Evolutionary conservation across 2,329 filamentous ascomycete species (phyloP), one percentile per base, ranked within the genome.

Genomic region (Penicillium italicum): DNA sequence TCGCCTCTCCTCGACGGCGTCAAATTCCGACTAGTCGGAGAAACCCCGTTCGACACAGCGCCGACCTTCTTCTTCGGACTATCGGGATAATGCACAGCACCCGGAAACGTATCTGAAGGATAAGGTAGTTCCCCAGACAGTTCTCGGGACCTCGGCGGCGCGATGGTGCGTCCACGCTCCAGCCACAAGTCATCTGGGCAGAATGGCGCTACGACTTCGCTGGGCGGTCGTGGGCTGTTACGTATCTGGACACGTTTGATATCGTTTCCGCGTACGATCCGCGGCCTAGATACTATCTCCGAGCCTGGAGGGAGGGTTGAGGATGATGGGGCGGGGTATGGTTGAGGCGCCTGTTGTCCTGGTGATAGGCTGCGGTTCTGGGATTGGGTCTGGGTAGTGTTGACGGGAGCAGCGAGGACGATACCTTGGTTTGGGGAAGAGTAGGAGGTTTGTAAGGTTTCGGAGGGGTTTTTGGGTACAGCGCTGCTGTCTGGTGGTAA

Each of bases 201-300:
- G 50, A 68, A 72, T 7, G 68, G 65, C 7, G 55, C 60, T 8
- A 59, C 58, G 14, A 64, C 52, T 20, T 61, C 63, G n/a, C 61
- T 62, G 11, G 67, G 61, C 34, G 64, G 63, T 3, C 62, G 66
- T 18, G 65, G 67, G 24, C 68, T 67, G 31, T 61, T 64, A n/a
- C 65, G 65, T 20, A 71, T 66, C 28, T 72, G 59, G 1, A 72
- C 65, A 12, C 67, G 60, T 48, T 66, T 71, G 31, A 72, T 72
- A 47, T 72, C 69, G 28, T 72, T 66, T 11, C 62, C 53, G 10
- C 65, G 62, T 16, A 72, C 64, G 16, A 69, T 66, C n/a, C 69
- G 69, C 12, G 69, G 72, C 16, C 66, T 59, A 2, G 71, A 69
- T 11, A 71, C 55, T 4, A 68, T 66, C 44, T 74, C 70, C 20